phyloP scores from a whole-genome alignment of 2,329 filamentous ascomycete species.

The Cladophialophora immunda region DNA sequence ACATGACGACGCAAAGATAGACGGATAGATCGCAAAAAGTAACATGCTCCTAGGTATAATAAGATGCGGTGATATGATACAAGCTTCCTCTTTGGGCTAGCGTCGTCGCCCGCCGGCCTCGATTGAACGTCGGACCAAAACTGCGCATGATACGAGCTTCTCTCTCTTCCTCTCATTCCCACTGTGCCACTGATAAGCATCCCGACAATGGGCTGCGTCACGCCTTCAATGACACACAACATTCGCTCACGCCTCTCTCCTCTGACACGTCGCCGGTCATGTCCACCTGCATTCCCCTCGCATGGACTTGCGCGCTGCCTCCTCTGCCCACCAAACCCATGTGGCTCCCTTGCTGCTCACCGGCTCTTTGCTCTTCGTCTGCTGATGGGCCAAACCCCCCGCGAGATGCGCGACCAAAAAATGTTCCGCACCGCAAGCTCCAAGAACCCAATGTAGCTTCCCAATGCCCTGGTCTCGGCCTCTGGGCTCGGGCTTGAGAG shows the following conservation, averaged over 20 bases:
- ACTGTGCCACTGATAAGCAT: slow-evolving; percentile 33
- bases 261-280: slow-evolving; percentile 3
- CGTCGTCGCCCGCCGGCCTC: background rate
- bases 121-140: background rate
- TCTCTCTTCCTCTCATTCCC: background rate
- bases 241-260: slow-evolving; percentile 23
- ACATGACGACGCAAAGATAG: background rate
- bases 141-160: slow-evolving; percentile 11
- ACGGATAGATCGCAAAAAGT: background rate
- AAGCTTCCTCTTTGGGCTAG: slow-evolving; percentile 22
- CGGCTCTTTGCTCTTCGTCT: background rate
- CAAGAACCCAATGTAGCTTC: background rate
- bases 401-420: slow-evolving; percentile 1
- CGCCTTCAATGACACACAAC: slow-evolving; percentile 28
- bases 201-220: background rate
- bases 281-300: slow-evolving; percentile 13
- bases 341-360: slow-evolving; percentile 12
- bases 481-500: background rate
- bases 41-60: background rate
- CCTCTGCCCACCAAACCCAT: slow-evolving; percentile 2
- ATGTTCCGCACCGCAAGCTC: background rate
- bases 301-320: slow-evolving; percentile 28
- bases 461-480: slow-evolving; percentile 3
- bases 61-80: background rate
- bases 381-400: background rate